These are phyloP conservation scores for Aspergillus amoenus DNA, from an alignment of 2,329 filamentous ascomycete genomes.

Conservation along the genomic window DNA sequence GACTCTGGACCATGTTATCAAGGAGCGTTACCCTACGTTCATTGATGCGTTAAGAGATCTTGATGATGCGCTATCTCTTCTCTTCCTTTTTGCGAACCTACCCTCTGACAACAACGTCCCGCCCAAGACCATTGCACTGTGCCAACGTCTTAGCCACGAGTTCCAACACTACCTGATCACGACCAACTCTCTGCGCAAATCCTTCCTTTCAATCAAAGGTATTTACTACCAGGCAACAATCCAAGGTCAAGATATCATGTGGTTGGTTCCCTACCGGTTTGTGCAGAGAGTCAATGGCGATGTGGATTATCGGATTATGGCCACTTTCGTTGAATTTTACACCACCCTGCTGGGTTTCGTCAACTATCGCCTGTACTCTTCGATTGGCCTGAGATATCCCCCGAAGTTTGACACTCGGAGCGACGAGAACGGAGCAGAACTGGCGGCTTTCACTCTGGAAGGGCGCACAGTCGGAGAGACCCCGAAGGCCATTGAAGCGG, in stretches of 20 bases:
- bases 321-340: constrained; percentile 98
- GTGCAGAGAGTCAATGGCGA: constrained; percentile 92
- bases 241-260: constrained; percentile 93
- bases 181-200: constrained; percentile 88
- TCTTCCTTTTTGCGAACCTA: constrained; percentile 96
- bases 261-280: constrained; percentile 97
- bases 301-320: constrained; percentile 98
- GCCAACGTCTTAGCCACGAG: constrained; percentile 88
- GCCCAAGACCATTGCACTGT: constrained; percentile 91
- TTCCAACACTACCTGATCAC: constrained; percentile 98
- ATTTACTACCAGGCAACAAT: constrained; percentile 99
- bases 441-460: constrained; percentile 88
- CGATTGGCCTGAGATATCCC: constrained; percentile 88
- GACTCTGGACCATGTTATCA: constrained; percentile 93
- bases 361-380: constrained; percentile 92
- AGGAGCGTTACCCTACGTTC: constrained; percentile 97
- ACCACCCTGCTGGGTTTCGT: constrained; percentile 93
- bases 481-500: constrained; percentile 53
- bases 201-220: constrained; percentile 97
- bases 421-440: constrained; percentile 85
- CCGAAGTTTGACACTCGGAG: constrained; percentile 86
- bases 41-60: constrained; percentile 90
- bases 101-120: constrained; percentile 87
- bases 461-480: constrained; percentile 58
- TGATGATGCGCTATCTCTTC: constrained; percentile 93